A percentile compares a stretch with the other conserved stretches of the same genome.
Evolutionary conservation across 768 basidiomycete species (phyloP).

Genomic region (Tylopilus felleus): DNA sequence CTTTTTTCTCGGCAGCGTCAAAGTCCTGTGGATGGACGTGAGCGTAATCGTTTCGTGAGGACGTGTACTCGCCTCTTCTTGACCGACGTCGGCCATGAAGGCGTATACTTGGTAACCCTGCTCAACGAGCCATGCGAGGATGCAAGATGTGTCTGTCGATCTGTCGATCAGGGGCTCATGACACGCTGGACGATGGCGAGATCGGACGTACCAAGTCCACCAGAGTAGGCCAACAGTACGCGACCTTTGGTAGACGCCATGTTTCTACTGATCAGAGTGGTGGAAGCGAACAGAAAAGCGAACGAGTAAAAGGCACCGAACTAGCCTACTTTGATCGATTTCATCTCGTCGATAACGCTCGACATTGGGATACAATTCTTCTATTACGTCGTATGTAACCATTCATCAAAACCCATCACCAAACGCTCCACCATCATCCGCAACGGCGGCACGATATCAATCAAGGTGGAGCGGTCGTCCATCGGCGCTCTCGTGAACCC

Average conservation of each 20-base stretch:
- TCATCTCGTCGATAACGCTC: neutral
- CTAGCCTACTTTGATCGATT: neutral
- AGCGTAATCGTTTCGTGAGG: neutral
- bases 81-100: constrained; percentile 95
- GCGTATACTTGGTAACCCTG: constrained; percentile 96
- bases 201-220: constrained; percentile 78
- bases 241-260: constrained; percentile 56
- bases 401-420: neutral
- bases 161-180: constrained; percentile 4
- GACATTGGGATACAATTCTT: neutral
- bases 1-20: constrained; percentile 86
- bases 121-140: constrained; percentile 98
- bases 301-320: neutral
- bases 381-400: neutral
- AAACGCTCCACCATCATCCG: neutral
- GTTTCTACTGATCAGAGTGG: neutral
- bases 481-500: neutral
- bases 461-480: neutral
- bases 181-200: neutral
- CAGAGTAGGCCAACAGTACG: constrained; percentile 96
- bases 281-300: neutral
- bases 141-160: constrained; percentile 88
- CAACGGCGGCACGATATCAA: neutral
- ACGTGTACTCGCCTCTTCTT: constrained; percentile 63
- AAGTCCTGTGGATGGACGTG: constrained; percentile 63